A percentile compares a stretch with the other conserved stretches of the same genome.
Conservation (phyloP, 345 rosid species). For the Populus ilicifolia region DNA sequence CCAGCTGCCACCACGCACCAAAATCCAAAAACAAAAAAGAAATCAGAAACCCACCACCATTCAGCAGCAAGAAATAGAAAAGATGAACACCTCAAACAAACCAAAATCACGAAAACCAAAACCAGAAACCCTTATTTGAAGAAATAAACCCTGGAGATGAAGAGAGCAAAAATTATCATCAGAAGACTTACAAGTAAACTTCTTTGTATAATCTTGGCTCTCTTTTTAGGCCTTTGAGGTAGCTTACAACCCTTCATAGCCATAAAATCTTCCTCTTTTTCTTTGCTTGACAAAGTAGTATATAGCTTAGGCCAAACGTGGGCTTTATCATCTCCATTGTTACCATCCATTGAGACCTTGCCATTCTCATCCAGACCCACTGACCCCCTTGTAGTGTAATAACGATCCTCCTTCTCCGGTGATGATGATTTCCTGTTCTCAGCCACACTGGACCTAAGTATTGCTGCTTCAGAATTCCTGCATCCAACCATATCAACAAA, state of each 20-base stretch:
- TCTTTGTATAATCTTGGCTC: conserved; percentile 64
- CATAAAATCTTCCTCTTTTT: conserved; percentile 71
- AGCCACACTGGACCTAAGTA: conserved; percentile 25
- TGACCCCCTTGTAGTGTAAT: conserved; percentile 59
- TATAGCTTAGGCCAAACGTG: conserved; percentile 60
- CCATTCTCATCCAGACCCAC: conserved; percentile 45
- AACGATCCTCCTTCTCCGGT: conserved; percentile 60
- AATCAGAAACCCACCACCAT: neutral
- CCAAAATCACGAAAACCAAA: conserved; percentile 11
- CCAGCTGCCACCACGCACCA: conserved; percentile 48
- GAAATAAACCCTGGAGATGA: neutral
- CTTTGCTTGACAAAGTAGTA: conserved; percentile 60
- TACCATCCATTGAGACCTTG: conserved; percentile 34
- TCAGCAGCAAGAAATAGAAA: neutral
- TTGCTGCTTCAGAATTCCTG: conserved; percentile 56
- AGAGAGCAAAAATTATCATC: neutral
- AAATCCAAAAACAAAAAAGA: neutral
- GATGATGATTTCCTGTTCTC: conserved; percentile 44
- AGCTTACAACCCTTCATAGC: conserved; percentile 81
- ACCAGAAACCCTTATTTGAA: neutral
- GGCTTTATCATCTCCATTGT: conserved; percentile 43
- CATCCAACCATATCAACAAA: conserved; percentile 7
- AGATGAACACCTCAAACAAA: neutral
- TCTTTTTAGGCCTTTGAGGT: conserved; percentile 73
- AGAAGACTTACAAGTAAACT: conserved; percentile 52